Conservation (phyloP, 495 filamentous ascomycete genomes). For the Tetracladium setigerum region DNA sequence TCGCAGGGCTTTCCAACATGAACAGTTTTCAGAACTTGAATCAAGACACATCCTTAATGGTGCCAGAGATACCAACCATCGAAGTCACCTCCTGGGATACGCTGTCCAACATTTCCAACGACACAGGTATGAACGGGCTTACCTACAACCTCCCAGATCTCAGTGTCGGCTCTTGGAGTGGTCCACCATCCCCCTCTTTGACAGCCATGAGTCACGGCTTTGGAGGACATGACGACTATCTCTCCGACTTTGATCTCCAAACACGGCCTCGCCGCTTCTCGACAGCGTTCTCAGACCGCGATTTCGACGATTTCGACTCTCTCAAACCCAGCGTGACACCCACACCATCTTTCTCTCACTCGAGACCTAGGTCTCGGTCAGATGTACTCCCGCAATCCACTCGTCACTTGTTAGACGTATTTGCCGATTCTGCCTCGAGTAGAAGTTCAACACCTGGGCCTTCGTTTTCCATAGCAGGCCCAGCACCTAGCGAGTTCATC, state of each 20-base stretch:
- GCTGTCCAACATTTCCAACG: background rate
- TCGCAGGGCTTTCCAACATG: too few relatives aligned
- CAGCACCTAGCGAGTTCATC: background rate
- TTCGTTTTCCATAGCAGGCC: background rate
- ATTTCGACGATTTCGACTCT: background rate
- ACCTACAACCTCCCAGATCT: background rate
- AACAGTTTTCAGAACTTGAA: too few relatives aligned
- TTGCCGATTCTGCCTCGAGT: background rate
- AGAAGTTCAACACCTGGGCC: background rate
- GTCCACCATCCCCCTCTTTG: background rate
- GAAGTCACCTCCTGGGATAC: background rate
- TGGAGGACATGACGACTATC: background rate
- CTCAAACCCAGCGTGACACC: too few relatives aligned
- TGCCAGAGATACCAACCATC: background rate
- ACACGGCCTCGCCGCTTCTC: background rate
- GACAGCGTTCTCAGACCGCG: background rate
- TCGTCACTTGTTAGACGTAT: background rate
- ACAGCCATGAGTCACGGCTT: background rate
- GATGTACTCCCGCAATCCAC: background rate
- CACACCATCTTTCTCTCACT: too few relatives aligned
- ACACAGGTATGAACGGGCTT: background rate
- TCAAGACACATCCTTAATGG: too few relatives aligned
- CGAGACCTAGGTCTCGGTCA: background rate
- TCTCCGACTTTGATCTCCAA: background rate
- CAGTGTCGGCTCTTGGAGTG: background rate